These are phyloP conservation scores for Metschnikowia vanudenii DNA, from an alignment of 805 yeast species.

Conservation along the genomic window DNA sequence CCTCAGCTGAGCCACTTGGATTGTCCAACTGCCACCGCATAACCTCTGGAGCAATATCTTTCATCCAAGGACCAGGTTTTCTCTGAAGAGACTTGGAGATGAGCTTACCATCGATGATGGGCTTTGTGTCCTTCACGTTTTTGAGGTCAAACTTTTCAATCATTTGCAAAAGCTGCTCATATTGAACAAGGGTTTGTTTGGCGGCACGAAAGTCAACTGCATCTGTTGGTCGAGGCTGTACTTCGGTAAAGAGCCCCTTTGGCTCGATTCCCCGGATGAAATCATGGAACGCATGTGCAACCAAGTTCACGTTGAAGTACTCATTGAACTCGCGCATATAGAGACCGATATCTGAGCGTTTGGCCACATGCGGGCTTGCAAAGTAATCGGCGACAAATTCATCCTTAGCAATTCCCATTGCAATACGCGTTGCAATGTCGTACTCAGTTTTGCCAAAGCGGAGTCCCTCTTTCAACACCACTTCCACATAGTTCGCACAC, in stretches of 20 bases:
- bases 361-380: slow-evolving; percentile 18
- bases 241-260: slow-evolving; percentile 1
- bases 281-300: slow-evolving; percentile 38
- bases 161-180: slow-evolving; percentile 31
- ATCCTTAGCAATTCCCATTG: slow-evolving; percentile 20
- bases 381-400: slow-evolving; percentile 23
- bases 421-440: slow-evolving; percentile 47
- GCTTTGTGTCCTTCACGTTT: slow-evolving; percentile 51
- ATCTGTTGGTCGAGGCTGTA: not conserved
- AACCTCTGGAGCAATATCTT: slow-evolving; percentile 50
- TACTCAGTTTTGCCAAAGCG: slow-evolving; percentile 60
- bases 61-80: slow-evolving; percentile 90
- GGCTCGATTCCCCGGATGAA: slow-evolving; percentile 4
- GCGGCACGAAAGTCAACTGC: not conserved
- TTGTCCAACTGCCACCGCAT: slow-evolving; percentile 77
- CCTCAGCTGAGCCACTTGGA: slow-evolving; percentile 53
- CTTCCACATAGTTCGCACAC: slow-evolving; percentile 41
- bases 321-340: slow-evolving; percentile 54
- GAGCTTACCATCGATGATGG: slow-evolving; percentile 75
- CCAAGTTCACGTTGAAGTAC: slow-evolving; percentile 46
- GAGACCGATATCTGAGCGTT: slow-evolving; percentile 60
- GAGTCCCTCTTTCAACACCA: slow-evolving; percentile 66
- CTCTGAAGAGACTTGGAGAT: slow-evolving; percentile 48
- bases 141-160: slow-evolving; percentile 37
- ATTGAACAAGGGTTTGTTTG: slow-evolving; percentile 20